Base-by-base conservation (phyloP, 257 asterid genomes). In the Haberlea rhodopensis region DNA sequence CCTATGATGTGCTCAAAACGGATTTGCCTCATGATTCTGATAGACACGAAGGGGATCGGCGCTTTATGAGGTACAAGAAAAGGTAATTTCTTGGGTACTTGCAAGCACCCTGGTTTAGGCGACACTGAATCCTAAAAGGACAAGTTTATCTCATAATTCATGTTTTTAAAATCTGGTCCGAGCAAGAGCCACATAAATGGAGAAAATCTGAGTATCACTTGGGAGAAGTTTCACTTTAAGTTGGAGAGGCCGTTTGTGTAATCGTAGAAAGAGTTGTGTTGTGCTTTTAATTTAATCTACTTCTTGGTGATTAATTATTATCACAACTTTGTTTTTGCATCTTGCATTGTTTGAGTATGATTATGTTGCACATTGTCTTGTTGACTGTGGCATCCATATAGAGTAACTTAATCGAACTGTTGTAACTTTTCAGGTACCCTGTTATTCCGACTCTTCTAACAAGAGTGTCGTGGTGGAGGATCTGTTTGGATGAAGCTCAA, bases 401-500 rank as follows among this genome's bases (percentile, higher is more conserved):
- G 53, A 34, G 26, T 20, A 26, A 58, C 24, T 26, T 59, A 21
- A 54, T 34, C 49, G 27, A 19, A 49, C 48, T 60, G 63, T 45
- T 31, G 32, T 82, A 53, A 53, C 68, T 70, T 67, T 70, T 65
- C 90, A 92, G 99, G 76, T 92, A 87, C 75, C 96, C 87, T 48
- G 96, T 92, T 62, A 75, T 85, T 77, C 99, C 99, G 66, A 92
- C 99, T 75, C 88, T 71, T 51, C 84, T 92, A 64, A 92, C 99
- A 65, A 84, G 97, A 84, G 80, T 92, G 62, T 72, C 89, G 31
- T 92, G 99, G 99, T 92, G 99, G 99, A 92, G 99, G 74, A 77
- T 92, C 72, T 92, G 99, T 76, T 57, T 92, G 84, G 99, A 92
- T 83, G 99, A 92, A 83, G 99, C 97, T 82, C 99, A 92, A 81